Conservation (phyloP, 2,329 filamentous ascomycete species). For the Paracorniculantispora psalliotae region DNA sequence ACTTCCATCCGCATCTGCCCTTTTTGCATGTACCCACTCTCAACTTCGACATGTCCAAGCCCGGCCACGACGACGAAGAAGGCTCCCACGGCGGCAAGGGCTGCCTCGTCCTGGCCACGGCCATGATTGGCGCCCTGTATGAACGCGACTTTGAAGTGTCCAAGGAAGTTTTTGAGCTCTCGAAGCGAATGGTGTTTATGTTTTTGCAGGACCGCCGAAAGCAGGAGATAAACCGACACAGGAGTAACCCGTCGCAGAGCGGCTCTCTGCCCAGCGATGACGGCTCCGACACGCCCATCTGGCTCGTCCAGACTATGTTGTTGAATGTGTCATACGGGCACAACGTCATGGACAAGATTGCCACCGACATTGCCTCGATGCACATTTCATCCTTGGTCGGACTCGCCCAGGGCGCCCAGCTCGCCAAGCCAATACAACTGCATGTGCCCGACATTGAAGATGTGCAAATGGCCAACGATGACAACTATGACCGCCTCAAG, state of each 20-base stretch:
- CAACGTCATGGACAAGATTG: conserved; percentile 86
- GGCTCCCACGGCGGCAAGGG: conserved; percentile 70
- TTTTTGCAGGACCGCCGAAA: conserved; percentile 90
- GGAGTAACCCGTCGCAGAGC: conserved; percentile 41
- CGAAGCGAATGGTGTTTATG: conserved; percentile 90
- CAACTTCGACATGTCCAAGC: conserved; percentile 71
- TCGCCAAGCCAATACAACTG: conserved; percentile 47
- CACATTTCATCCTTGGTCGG: conserved; percentile 89
- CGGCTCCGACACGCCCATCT: conserved; percentile 73
- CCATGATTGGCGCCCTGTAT: conserved; percentile 76
- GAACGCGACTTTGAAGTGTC: conserved; percentile 77
- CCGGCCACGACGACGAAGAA: conserved; percentile 58
- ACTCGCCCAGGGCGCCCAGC: conserved; percentile 80
- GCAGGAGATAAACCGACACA: conserved; percentile 64
- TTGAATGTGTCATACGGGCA: conserved; percentile 94
- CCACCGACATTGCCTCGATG: conserved; percentile 85
- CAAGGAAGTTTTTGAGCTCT: conserved; percentile 82
- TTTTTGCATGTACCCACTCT: conserved; percentile 89
- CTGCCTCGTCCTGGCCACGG: conserved; percentile 78
- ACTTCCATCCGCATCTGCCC: conserved; percentile 92
- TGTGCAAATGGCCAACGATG: conserved; percentile 52
- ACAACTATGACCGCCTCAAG: conserved; percentile 41
- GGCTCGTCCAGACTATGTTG: conserved; percentile 95
- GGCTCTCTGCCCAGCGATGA: conserved; percentile 52
- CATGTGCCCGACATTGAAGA: conserved; percentile 47